These are phyloP conservation scores for Spongispora temasekensis DNA, from an alignment of 1,284 basidiomycete genomes.

Conservation along the genomic window DNA sequence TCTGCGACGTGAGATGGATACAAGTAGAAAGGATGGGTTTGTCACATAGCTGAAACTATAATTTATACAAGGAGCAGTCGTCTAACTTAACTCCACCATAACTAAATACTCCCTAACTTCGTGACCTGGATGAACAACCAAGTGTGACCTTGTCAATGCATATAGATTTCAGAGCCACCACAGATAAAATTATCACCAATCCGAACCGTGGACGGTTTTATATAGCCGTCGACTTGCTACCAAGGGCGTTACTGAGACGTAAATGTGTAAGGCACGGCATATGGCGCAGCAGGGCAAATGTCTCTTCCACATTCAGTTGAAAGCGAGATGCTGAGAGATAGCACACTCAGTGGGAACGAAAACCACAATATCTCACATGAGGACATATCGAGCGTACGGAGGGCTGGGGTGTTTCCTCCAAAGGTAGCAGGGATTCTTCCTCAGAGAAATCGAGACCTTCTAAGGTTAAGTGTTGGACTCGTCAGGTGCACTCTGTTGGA, in stretches of 20 bases:
- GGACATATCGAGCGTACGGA: background rate
- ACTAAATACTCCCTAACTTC: too few relatives aligned
- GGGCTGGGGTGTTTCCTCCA: background rate
- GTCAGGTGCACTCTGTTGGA: background rate
- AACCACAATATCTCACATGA: background rate
- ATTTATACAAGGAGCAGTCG: too few relatives aligned
- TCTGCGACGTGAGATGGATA: slow-evolving; percentile 18
- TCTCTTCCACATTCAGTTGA: slow-evolving; percentile 5
- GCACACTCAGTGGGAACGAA: background rate
- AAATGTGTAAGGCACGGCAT: slow-evolving; percentile 30
- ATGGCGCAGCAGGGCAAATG: slow-evolving; percentile 23
- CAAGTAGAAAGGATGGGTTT: too few relatives aligned
- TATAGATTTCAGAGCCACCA: too few relatives aligned
- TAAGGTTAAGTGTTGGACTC: slow-evolving; percentile 11
- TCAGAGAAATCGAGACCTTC: background rate
- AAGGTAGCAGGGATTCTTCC: background rate
- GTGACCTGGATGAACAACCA: too few relatives aligned
- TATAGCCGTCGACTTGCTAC: too few relatives aligned
- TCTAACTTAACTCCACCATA: too few relatives aligned
- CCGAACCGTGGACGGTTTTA: too few relatives aligned
- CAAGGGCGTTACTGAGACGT: background rate
- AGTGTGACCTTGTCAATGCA: too few relatives aligned
- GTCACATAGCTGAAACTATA: too few relatives aligned
- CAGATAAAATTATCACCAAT: too few relatives aligned
- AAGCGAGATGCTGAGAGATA: background rate